phyloP scores from a whole-genome alignment of 2,329 filamentous ascomycete genomes.

The Penicillium sp. region DNA sequence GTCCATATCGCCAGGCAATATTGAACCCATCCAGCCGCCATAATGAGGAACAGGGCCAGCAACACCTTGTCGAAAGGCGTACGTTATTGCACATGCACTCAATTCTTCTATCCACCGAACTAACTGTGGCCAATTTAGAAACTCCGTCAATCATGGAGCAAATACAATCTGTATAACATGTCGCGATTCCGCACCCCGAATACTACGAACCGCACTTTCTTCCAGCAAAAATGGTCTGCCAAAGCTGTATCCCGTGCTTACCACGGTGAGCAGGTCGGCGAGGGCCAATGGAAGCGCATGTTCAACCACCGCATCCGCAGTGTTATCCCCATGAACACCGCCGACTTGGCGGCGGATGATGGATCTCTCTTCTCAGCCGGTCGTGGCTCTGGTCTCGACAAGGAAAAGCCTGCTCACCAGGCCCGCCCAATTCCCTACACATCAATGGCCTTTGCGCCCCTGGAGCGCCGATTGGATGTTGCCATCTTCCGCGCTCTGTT shows the following conservation, averaged over 20 bases:
- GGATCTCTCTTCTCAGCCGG: slow-evolving; percentile 82
- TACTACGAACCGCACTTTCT: slow-evolving; percentile 67
- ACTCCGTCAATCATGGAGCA: slow-evolving; percentile 95
- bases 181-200: slow-evolving; percentile 54
- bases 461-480: slow-evolving; percentile 90
- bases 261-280: slow-evolving; percentile 91
- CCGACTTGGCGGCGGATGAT: slow-evolving; percentile 76
- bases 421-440: slow-evolving; percentile 74
- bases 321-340: slow-evolving; percentile 81
- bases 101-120: not conserved
- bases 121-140: slow-evolving; percentile 59
- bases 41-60: slow-evolving; percentile 49
- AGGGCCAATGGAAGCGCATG: slow-evolving; percentile 92
- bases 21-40: slow-evolving; percentile 28
- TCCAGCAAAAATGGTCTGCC: slow-evolving; percentile 96
- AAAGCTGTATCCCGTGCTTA: slow-evolving; percentile 84
- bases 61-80: slow-evolving; percentile 45
- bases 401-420: slow-evolving; percentile 25
- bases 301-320: slow-evolving; percentile 80
- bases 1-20: slow-evolving; percentile 11
- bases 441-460: slow-evolving; percentile 91
- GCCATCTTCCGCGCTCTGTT: slow-evolving; percentile 93
- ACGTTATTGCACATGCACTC: slow-evolving; percentile 19
- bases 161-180: slow-evolving; percentile 94
- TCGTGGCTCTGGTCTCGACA: slow-evolving; percentile 71